Evolutionary conservation across 2,329 filamentous ascomycete species (phyloP), one percentile per base, ranked within the genome.

Genomic region (Ophiostoma ulmi): DNA sequence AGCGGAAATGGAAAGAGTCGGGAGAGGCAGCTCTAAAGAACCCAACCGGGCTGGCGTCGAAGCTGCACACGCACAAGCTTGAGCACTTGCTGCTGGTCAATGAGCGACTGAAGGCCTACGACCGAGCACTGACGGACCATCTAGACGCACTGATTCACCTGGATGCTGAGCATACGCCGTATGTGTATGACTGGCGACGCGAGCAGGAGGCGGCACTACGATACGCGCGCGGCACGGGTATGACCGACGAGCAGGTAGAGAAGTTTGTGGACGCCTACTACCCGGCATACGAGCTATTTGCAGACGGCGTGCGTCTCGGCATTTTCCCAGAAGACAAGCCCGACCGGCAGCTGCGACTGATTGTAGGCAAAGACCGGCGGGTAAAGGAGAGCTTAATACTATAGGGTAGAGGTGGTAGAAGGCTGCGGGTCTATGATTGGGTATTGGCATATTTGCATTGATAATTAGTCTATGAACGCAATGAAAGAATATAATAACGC

Each of bases 141-240:
- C 81, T 88, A 39, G 82, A 86, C 69, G 83, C 83, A 10, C 86
- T 88, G 70, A 80, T 88, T 63, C 86, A 88, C 74, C 79, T 88
- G 73, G 85, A 97, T 76, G 91, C 93, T 6, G 86, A 91, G 75
- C 83, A 95, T 74, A 84, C 87, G 5, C 82, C 83, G 68, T 94
- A 88, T 77, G 94, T 97, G 69, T 97, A 97, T 76, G 86, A 85
- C 73, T 97, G 94, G 94, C 87, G 93, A 17, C 81, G 89, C 75
- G 84, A 97, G 80, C 92, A 97, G 80, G 93, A 97, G 80, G 85
- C 86, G 67, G 86, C 86, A 72, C 82, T 97, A 75, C 86, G 91
- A 35, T 82, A 82, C 8, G 80, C 84, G 31, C 90, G 86, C 74
- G 92, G 91, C 10, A 85, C 84, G 0, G 93, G 92, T 39, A 97